Evolutionary conservation across 83 land plant species (phyloP).

Genomic region (Picea engelmannii): DNA sequence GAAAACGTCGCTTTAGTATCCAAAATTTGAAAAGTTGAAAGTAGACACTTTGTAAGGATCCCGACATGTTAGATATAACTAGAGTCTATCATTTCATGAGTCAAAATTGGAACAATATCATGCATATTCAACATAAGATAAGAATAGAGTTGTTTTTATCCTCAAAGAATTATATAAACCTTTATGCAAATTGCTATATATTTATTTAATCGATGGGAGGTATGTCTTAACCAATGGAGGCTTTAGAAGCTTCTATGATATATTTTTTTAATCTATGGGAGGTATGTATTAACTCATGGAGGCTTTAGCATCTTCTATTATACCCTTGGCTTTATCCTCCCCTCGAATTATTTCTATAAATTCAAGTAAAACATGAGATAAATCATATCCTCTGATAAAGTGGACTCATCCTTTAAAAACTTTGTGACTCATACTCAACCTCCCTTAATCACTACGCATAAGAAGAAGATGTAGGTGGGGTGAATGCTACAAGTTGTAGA

Average conservation of each 20-base stretch:
- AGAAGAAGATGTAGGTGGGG: no score
- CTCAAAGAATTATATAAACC: conserved; percentile 80
- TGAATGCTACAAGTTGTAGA: no score
- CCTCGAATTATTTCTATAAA: conserved; percentile 84
- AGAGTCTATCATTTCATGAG: conserved; percentile 74
- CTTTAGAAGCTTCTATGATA: no score
- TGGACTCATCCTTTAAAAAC: conserved; percentile 72
- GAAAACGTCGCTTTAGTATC: conserved; percentile 98
- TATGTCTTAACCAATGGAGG: conserved; percentile 70
- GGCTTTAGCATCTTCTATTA: conserved; percentile 90
- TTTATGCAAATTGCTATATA: conserved; percentile 81
- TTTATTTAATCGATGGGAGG: conserved; percentile 83
- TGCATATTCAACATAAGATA: conserved; percentile 92
- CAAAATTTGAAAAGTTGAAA: conserved; percentile 95
- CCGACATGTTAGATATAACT: conserved; percentile 79
- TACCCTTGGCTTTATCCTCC: conserved; percentile 90
- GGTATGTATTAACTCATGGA: conserved; percentile 72
- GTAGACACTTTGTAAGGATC: conserved; percentile 91
- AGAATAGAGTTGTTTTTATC: conserved; percentile 76
- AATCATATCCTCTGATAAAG: conserved; percentile 50
- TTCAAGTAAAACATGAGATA: conserved; percentile 31
- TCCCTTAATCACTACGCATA: no score
- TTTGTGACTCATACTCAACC: conserved; percentile 70
- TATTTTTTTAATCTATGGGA: conserved; percentile 14
- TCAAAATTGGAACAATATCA: conserved; percentile 89